Evolutionary conservation across 2,329 filamentous ascomycete species (phyloP).

Genomic region (Berkeleyomyces rouxiae): DNA sequence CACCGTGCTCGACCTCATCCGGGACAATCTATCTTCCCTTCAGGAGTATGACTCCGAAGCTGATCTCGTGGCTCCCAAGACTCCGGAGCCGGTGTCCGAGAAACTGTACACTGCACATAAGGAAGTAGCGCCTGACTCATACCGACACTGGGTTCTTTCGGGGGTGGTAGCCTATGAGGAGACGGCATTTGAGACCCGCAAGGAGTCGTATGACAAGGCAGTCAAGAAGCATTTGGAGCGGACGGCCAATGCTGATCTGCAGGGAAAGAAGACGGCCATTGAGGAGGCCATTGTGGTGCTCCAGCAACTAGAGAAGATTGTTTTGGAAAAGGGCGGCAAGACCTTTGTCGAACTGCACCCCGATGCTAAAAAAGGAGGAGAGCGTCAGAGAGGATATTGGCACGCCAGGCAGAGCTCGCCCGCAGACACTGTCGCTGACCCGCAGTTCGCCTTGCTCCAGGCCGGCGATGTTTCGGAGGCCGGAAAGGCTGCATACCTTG

Average conservation of each 20-base stretch:
- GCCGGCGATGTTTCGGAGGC: constrained; percentile 36
- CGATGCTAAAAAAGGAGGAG: constrained; percentile 20
- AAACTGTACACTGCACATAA: background rate
- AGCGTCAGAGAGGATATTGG: constrained; percentile 14
- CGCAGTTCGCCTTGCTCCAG: background rate
- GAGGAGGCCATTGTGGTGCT: constrained; percentile 33
- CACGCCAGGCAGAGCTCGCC: constrained; percentile 25
- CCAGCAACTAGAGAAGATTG: constrained; percentile 33
- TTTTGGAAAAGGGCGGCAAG: constrained; percentile 47
- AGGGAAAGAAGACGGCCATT: constrained; percentile 41
- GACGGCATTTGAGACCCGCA: constrained; percentile 2
- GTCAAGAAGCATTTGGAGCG: constrained; percentile 31
- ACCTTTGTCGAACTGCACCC: constrained; percentile 49
- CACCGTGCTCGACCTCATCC: constrained; percentile 45
- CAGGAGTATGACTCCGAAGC: constrained; percentile 26
- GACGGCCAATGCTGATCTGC: constrained; percentile 17
- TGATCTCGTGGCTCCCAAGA: background rate
- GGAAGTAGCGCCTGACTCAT: background rate
- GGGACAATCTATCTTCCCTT: constrained; percentile 33
- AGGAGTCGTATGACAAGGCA: constrained; percentile 10
- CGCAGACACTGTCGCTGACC: background rate
- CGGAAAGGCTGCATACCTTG: constrained; percentile 41
- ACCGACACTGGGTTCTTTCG: constrained; percentile 3
- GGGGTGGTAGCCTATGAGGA: constrained; percentile 18
- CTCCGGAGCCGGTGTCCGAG: background rate